Percentiles rank a stretch among this genome's conserved stretches.
Evolutionary conservation across 1,284 basidiomycete genomes (phyloP).

Genomic region (Lentinula novae-zelandiae): DNA sequence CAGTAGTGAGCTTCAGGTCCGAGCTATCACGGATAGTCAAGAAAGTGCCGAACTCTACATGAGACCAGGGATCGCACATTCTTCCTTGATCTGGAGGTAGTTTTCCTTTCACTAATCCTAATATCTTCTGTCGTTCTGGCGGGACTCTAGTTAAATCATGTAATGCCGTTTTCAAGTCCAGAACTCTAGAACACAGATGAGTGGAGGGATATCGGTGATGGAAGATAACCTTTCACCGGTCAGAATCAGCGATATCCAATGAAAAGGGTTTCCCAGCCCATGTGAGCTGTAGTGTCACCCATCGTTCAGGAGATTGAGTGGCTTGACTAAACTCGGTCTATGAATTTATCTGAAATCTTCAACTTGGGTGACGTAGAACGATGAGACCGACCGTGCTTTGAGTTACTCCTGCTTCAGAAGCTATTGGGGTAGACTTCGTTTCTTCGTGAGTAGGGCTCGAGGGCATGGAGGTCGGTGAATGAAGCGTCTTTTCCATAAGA

Average conservation of each 20-base stretch:
- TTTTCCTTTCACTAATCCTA: slow-evolving; percentile 84
- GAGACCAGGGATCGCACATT: slow-evolving; percentile 41
- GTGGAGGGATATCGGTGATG: background rate
- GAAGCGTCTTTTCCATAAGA: slow-evolving; percentile 1
- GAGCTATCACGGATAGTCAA: slow-evolving; percentile 31
- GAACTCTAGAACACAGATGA: slow-evolving; percentile 41
- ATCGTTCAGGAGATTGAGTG: slow-evolving; percentile 31
- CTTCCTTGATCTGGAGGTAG: slow-evolving; percentile 70
- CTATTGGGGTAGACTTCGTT: background rate
- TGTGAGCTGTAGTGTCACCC: slow-evolving; percentile 61
- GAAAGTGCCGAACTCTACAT: background rate
- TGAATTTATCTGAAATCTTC: background rate
- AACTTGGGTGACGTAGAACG: background rate
- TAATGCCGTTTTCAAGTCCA: slow-evolving; percentile 64
- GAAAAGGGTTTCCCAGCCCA: slow-evolving; percentile 60
- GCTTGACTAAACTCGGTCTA: slow-evolving; percentile 13
- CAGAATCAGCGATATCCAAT: slow-evolving; percentile 65
- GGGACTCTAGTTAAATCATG: slow-evolving; percentile 78
- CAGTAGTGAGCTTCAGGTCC: slow-evolving; percentile 53
- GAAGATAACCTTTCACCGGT: slow-evolving; percentile 43
- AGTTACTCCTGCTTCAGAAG: slow-evolving; percentile 6
- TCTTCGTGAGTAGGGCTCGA: background rate
- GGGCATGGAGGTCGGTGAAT: background rate
- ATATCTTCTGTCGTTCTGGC: slow-evolving; percentile 84
- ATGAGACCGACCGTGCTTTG: background rate